phyloP scores from a whole-genome alignment of 148 eudicot genomes.

The Oxyria digyna region DNA sequence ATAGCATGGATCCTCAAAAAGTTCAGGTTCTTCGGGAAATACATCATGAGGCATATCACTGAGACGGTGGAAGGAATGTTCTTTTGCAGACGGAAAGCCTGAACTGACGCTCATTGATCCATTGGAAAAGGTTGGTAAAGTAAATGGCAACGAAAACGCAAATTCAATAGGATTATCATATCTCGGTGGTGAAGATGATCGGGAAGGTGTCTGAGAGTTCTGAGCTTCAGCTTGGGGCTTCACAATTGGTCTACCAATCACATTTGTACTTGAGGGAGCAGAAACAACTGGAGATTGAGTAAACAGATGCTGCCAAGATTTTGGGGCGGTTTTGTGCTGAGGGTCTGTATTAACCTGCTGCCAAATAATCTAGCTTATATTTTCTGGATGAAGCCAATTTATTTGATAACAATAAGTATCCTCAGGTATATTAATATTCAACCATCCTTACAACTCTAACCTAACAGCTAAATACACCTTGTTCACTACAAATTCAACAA shows the following conservation, averaged over 20 bases:
- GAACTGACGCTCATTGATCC: conserved; percentile 32
- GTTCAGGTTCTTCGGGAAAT: conserved; percentile 76
- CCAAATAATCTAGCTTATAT: conserved; percentile 2
- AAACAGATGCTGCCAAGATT: conserved; percentile 91
- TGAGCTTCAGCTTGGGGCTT: conserved; percentile 51
- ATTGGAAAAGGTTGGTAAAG: conserved; percentile 45
- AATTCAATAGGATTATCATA: conserved; percentile 77
- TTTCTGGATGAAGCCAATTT: not conserved
- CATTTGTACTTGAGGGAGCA: conserved; percentile 45
- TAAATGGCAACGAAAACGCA: conserved; percentile 66
- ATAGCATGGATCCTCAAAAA: conserved; percentile 97
- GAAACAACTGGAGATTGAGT: conserved; percentile 45
- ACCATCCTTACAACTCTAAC: conserved; percentile 3
- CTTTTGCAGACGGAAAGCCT: conserved; percentile 41
- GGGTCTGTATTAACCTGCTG: conserved; percentile 60
- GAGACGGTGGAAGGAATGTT: conserved; percentile 39
- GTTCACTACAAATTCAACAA: not conserved
- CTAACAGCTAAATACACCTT: not conserved
- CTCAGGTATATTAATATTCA: not conserved
- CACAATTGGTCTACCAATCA: conserved; percentile 63
- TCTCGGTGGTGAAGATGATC: conserved; percentile 33
- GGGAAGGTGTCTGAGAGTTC: conserved; percentile 28
- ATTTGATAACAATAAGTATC: not conserved
- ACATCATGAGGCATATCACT: conserved; percentile 37
- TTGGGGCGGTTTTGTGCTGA: conserved; percentile 50